A percentile compares a stretch with the other conserved stretches of the same genome.
Evolutionary conservation across 2,329 filamentous ascomycete genomes (phyloP).

Genomic region (Fusarium sp.): DNA sequence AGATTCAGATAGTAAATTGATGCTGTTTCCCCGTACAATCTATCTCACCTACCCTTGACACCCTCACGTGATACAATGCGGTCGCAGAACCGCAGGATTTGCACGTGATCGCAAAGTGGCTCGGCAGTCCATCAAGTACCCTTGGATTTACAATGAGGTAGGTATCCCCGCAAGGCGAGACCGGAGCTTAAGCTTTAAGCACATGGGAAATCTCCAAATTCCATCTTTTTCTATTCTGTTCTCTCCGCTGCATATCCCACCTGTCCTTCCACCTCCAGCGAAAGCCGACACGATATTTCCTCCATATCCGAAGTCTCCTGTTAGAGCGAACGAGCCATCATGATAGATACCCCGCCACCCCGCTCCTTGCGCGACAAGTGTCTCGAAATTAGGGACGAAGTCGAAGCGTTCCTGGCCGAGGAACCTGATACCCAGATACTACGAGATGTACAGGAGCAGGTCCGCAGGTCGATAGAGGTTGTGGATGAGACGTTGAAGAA

Average conservation of each 20-base stretch:
- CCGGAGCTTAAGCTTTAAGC: constrained; percentile 34
- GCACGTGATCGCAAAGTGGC: constrained; percentile 32
- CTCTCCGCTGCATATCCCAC: not conserved
- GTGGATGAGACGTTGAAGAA: constrained; percentile 81
- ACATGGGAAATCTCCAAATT: constrained; percentile 13
- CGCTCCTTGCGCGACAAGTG: constrained; percentile 60
- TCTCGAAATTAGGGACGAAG: constrained; percentile 69
- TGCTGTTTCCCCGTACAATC: not conserved
- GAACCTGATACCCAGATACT: constrained; percentile 70
- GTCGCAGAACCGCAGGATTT: not conserved
- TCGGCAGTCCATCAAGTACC: constrained; percentile 21
- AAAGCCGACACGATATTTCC: not conserved
- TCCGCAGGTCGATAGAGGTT: constrained; percentile 78
- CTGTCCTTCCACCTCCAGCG: too few relatives aligned
- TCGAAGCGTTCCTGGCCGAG: constrained; percentile 77
- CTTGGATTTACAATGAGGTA: constrained; percentile 21
- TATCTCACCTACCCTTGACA: not conserved
- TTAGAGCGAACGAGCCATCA: constrained; percentile 28
- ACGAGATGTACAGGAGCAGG: constrained; percentile 79
- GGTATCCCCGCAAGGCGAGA: constrained; percentile 36
- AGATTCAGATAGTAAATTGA: not conserved
- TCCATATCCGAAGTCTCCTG: constrained; percentile 12
- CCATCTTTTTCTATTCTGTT: not conserved
- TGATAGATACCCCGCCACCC: constrained; percentile 45
- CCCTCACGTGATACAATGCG: constrained; percentile 21